Evolutionary conservation across 129 eudicot genomes (phyloP), one percentile per base, ranked within the genome.

Genomic region (Helichrysum umbraculigerum): DNA sequence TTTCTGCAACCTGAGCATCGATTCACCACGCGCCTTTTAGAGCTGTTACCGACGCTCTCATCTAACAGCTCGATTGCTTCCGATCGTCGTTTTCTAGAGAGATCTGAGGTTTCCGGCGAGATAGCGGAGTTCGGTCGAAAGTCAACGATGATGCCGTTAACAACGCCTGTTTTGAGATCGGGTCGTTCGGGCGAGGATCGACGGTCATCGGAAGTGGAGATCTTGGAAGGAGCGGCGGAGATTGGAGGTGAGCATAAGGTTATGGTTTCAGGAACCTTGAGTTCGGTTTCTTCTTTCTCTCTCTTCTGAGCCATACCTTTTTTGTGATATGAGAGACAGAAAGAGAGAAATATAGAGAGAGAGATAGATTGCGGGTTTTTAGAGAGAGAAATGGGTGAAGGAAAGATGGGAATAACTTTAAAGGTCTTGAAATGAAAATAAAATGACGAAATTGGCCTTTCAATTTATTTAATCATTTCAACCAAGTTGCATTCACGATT

Each of bases 281-380:
- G 88, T 83, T 89, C 96, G 60, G 91, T 89, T 69, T 87, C 92
- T 33, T 85, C 92, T 70, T 78, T 85, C 82, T 89, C 91, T 75
- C 84, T 84, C 85, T 83, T 86, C 62, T 84, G 88, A 64, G 94
- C 91, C 94, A 88, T 88, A 28, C 58, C 74, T 54, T 73, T 62
- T 79, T 72, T 11, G 3, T 25, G 19, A 37, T 66, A 72, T 11
- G 59, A 47, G 78, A 71, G 73, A 70, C 52, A 41, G 76, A 57
- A 29, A 76, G 80, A 56, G 68, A 54, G 35, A 42, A 32, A 32
- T 34, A 17, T 9, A 59, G 57, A 21, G 37, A 35, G 54, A 35
- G 64, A 35, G 11, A 17, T 41, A 52, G 32, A 42, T 37, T 35
- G 57, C 5, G 57, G 9, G 56, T 68, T 71, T 79, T 79, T 15